A percentile compares a stretch with the other conserved stretches of the same genome.
These are phyloP conservation scores for Dactylellina cionopaga DNA, from an alignment of 2,329 filamentous ascomycete genomes.

Conservation along the genomic window DNA sequence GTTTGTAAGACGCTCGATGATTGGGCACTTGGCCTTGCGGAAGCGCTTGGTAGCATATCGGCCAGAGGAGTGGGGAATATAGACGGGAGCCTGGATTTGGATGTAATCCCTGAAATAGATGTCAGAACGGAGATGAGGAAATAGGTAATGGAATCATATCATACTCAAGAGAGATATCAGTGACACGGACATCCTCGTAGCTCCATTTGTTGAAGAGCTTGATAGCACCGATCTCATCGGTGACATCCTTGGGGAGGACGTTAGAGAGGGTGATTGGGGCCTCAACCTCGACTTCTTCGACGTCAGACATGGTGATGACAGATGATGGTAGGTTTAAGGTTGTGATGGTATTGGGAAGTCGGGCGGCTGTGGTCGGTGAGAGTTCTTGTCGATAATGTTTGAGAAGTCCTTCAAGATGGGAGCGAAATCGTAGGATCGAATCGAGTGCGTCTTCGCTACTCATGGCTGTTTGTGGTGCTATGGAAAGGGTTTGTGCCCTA, in stretches of 20 bases:
- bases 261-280: slow-evolving; percentile 79
- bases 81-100: slow-evolving; percentile 98
- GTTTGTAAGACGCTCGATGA: slow-evolving; percentile 99
- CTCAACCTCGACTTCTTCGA: slow-evolving; percentile 95
- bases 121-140: slow-evolving; percentile 57
- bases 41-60: slow-evolving; percentile 99
- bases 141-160: slow-evolving; percentile 62
- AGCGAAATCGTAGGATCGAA: slow-evolving; percentile 12
- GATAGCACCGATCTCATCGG: slow-evolving; percentile 86
- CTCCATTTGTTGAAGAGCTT: slow-evolving; percentile 99
- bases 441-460: background rate
- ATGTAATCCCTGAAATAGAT: slow-evolving; percentile 86
- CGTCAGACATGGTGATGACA: slow-evolving; percentile 83
- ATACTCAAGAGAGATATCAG: slow-evolving; percentile 99
- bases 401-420: background rate
- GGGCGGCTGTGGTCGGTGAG: background rate
- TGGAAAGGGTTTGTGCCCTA: slow-evolving; percentile 31
- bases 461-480: slow-evolving; percentile 5
- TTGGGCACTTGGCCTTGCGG: slow-evolving; percentile 99
- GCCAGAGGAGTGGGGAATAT: slow-evolving; percentile 98
- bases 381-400: slow-evolving; percentile 17
- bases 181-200: slow-evolving; percentile 99
- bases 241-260: slow-evolving; percentile 92
- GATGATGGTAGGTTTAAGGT: slow-evolving; percentile 55
- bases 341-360: background rate